Base-by-base conservation (phyloP, 805 yeast species). In the Cyberlindnera samutprakarnensis region DNA sequence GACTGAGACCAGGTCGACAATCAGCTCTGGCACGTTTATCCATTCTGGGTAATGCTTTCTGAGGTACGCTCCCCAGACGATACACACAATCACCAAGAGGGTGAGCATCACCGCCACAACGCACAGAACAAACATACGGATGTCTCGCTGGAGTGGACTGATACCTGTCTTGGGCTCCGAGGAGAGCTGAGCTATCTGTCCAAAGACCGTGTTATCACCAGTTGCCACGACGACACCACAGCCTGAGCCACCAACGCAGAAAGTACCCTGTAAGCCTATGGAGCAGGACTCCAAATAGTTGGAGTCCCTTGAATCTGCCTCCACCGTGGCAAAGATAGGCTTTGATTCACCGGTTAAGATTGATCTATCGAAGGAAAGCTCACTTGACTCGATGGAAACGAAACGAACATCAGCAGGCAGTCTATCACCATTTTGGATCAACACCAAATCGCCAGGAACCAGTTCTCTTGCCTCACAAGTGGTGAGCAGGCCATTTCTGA, bases 271-370 rank as follows among this genome's bases (percentile, higher is more conserved):
- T 52, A 66, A 49, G 1, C 68, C 72, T 37, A 68, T 62, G 43
- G 64, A 56, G 10, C 46, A 35, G 28, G 63, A 51, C 41, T 68
- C 73, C 35, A 68, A 46, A 40, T 61, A 68, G 42, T 66, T 66
- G 6, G 62, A 47, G 11, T 52, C 54, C 13, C 35, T 32, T 12
- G 51, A 43, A 24, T 58, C 63, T 14, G 52, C 27, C 8, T 35
- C 38, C 2, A 45, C 31, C 5, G 56, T 41, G 6, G 62, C 66
- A 13, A 52, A 51, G 5, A 59, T 45, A 6, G 71, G 60, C 31
- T 58, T 57, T 4, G 74, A 64, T 42, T 68, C 73, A 43, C 75
- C 75, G 10, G 75, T 68, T 23, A 68, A 54, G 12, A 67, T 56
- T 12, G 72, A 56, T 37, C 68, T 54, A 42, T 68, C 75, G 42